Evolutionary conservation across 2,329 filamentous ascomycete genomes (phyloP).

Genomic region (Trichoderma hamatum): DNA sequence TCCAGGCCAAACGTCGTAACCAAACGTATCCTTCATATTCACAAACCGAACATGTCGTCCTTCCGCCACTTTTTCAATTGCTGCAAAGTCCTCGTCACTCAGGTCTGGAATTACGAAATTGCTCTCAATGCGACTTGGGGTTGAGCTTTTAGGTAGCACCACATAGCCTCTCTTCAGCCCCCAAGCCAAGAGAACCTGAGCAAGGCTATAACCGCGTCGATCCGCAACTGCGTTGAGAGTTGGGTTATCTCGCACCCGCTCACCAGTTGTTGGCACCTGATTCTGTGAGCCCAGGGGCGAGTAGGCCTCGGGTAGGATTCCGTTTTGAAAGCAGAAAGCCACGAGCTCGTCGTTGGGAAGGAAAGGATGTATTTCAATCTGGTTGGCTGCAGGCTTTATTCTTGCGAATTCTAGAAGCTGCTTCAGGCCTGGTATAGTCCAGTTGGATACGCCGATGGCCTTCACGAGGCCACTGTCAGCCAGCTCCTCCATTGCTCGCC

Average conservation of each 20-base stretch:
- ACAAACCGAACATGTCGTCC: conserved; percentile 12
- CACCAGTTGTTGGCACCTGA: conserved; percentile 51
- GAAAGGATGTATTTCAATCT: conserved; percentile 80
- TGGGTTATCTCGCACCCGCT: conserved; percentile 68
- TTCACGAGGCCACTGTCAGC: conserved; percentile 69
- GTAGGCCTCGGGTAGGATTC: conserved; percentile 69
- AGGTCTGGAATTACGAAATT: conserved; percentile 57
- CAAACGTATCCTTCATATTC: conserved; percentile 19
- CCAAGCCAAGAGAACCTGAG: conserved; percentile 77
- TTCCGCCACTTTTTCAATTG: conserved; percentile 14
- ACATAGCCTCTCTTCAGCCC: conserved; percentile 78
- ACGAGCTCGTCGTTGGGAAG: conserved; percentile 80
- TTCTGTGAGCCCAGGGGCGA: conserved; percentile 18
- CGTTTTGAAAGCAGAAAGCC: conserved; percentile 70
- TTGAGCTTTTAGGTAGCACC: conserved; percentile 85
- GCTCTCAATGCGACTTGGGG: conserved; percentile 69
- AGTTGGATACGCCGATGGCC: conserved; percentile 88
- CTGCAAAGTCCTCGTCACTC: neutral
- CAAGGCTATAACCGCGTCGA: conserved; percentile 46
- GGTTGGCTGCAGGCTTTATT: conserved; percentile 67
- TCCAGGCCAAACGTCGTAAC: conserved; percentile 16
- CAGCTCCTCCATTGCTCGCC: conserved; percentile 74
- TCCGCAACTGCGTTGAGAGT: conserved; percentile 57
- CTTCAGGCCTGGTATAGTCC: conserved; percentile 78
- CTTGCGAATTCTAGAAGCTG: conserved; percentile 66